Base-by-base conservation (phyloP, 352 stramenopile genomes). In the Globisporangium spinosum region DNA sequence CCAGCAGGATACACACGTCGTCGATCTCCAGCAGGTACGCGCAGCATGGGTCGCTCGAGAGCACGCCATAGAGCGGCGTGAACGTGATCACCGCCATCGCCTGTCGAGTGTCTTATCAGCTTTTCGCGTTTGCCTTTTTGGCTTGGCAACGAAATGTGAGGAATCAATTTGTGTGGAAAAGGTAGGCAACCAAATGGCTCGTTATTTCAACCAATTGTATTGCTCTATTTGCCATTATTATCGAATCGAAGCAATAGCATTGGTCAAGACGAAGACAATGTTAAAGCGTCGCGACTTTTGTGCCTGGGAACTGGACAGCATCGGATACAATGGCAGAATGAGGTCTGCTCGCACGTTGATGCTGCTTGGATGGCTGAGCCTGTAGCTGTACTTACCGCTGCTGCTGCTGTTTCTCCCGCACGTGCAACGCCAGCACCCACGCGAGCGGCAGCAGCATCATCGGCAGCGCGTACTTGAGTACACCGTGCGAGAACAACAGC, bases 11-110 rank as follows among this genome's bases (percentile, higher is more conserved):
- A 69, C 87, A 92, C 25, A 96, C 90, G n/a, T 96, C 88, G 64
- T 97, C 90, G 68, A 97, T 87, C 74, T 97, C 89, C 53, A 97
- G 77, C 72, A 97, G 75, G 62, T 95, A 97, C 64, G 87, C 87
- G 70, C 87, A 93, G 76, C 89, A 94, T 51, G 75, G 85, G 34
- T 87, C 85, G 63, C 75, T 85, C 58, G 88, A 95, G 58, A 85
- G 85, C 70, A 96, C 89, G 67, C 89, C 89, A 55, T 94, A 97
- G 20, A 97, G 83, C 73, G 89, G 89, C 67, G 88, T 95, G 86
- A 97, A 97, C 58, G 87, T 95, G 85, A 96, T 96, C 70, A 94
- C 89, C 45, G 88, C 87, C 89, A 96, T 96, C 43, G 17, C 43
- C 43, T 51, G 15, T n/a, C 43, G 22, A n/a, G 58, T 27, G n/a